Conservation (phyloP, 768 basidiomycete genomes). For the Boletus coccyginus region DNA sequence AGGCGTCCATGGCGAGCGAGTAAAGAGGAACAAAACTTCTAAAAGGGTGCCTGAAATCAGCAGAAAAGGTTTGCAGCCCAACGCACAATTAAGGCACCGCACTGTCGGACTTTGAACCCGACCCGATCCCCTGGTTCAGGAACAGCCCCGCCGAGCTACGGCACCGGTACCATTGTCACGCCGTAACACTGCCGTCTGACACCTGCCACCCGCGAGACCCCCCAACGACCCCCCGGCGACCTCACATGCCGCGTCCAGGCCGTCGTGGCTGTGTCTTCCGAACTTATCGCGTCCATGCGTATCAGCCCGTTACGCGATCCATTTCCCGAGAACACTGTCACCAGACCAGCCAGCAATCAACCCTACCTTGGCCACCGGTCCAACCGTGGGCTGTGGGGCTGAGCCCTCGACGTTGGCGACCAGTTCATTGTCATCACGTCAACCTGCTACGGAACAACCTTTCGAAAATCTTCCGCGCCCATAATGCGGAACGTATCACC, state of each 20-base stretch:
- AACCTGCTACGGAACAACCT: background rate
- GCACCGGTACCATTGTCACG: slow-evolving; percentile 31
- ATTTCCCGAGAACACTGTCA: too few relatives aligned
- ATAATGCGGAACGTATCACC: slow-evolving; percentile 3
- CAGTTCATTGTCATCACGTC: slow-evolving; percentile 4
- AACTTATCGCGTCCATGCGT: slow-evolving; percentile 4
- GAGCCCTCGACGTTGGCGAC: background rate
- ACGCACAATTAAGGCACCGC: slow-evolving; percentile 37
- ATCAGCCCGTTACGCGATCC: background rate
- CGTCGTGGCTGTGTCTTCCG: slow-evolving; percentile 1
- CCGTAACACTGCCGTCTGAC: slow-evolving; percentile 19
- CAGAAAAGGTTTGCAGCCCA: slow-evolving; percentile 20
- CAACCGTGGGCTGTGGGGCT: too few relatives aligned
- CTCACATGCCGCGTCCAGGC: slow-evolving; percentile 8
- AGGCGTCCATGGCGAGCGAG: slow-evolving; percentile 34
- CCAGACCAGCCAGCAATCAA: too few relatives aligned
- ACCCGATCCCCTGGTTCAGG: slow-evolving; percentile 28
- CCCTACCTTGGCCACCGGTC: too few relatives aligned
- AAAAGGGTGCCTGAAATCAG: slow-evolving; percentile 35
- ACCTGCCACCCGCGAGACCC: slow-evolving; percentile 20
- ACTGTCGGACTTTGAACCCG: slow-evolving; percentile 30
- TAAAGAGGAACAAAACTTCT: slow-evolving; percentile 35
- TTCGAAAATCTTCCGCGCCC: slow-evolving; percentile 1
- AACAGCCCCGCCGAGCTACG: slow-evolving; percentile 35
- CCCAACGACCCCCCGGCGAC: slow-evolving; percentile 19